Base-by-base conservation (phyloP, 2,329 filamentous ascomycete species). In the Calonectria montana region DNA sequence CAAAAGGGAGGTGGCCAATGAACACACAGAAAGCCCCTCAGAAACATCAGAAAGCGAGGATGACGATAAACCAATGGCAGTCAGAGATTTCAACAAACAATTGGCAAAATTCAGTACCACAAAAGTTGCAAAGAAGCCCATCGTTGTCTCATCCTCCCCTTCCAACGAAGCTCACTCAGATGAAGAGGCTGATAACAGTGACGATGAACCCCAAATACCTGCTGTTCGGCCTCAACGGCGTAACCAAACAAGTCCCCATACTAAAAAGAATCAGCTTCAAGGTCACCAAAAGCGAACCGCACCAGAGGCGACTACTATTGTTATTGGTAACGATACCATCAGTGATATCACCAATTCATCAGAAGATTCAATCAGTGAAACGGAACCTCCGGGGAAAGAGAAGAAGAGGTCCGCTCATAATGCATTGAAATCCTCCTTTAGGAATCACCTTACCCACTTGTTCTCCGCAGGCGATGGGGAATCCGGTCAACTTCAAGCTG, bases 61-160 rank as follows among this genome's bases (percentile, higher is more conserved):
- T 7, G 71, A 74, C 21, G 70, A 64, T 12, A 79, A 80, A 50
- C 77, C 79, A 12, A 73, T 75, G 13, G 79, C 77, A 55, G 79
- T 81, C n/a, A 75, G 76, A 31, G 81, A 83, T 73, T 84, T 85
- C 63, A 83, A 83, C 53, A 79, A 81, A 25, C 79, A 81, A 27
- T 74, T 86, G 21, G 78, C 79, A 35, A 78, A 82, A 80, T 71
- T 61, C 35, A 43, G 71, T 23, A 43, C 57, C 4, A 62, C 61
- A 57, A 69, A 65, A 10, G 29, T 21, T 21, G 1, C 39, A 3
- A 62, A 25, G 27, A 65, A 21, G 27, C 12, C 50, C 13, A 10
- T 9, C 9, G 15, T 31, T 21, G 31, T 15, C 10, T 48, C 70
- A 7, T 55, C 65, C 29, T 45, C 59, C 18, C 43, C 65, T 15